A percentile compares a stretch with the other conserved stretches of the same genome.
These are phyloP conservation scores for Trametes hirsuta DNA, from an alignment of 1,284 basidiomycete species.

Conservation along the genomic window DNA sequence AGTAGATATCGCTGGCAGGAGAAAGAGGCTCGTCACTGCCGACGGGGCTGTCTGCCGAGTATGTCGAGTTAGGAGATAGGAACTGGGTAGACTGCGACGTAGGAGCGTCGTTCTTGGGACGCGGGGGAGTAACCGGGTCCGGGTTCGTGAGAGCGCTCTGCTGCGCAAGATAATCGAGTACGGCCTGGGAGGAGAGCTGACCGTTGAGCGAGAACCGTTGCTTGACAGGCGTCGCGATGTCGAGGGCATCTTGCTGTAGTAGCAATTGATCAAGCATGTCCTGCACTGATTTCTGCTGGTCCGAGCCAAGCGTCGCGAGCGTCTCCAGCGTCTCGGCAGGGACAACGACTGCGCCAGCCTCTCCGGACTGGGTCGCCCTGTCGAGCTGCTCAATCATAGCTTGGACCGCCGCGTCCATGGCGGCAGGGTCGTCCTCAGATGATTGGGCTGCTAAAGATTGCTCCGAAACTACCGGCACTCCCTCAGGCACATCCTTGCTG, in stretches of 20 bases:
- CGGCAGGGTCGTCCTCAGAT: not conserved
- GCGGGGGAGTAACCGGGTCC: conserved; percentile 5
- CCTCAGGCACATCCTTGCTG: not conserved
- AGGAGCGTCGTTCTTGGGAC: conserved; percentile 1
- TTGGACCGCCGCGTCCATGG: conserved; percentile 13
- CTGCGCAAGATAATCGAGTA: conserved; percentile 16
- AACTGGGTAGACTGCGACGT: conserved; percentile 13
- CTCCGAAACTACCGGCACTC: not conserved
- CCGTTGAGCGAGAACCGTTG: conserved; percentile 24
- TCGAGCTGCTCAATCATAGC: conserved; percentile 23
- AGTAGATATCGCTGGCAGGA: conserved; percentile 24
- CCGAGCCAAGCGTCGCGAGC: conserved; percentile 6
- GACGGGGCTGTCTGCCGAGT: conserved; percentile 15
- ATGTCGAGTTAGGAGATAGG: conserved; percentile 6
- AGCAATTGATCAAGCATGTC: conserved; percentile 25
- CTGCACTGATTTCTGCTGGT: conserved; percentile 18
- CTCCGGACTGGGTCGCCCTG: conserved; percentile 18
- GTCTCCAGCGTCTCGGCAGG: conserved; percentile 11
- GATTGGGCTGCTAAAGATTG: not conserved
- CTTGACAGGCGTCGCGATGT: conserved; percentile 24
- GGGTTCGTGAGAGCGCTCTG: conserved; percentile 16
- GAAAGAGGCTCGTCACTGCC: conserved; percentile 19
- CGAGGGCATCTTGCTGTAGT: conserved; percentile 19
- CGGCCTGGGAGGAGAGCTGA: conserved; percentile 17
- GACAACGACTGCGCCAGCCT: conserved; percentile 18